Conservation (phyloP, 768 basidiomycete genomes). For the Phlebiopsis flavidoalba region DNA sequence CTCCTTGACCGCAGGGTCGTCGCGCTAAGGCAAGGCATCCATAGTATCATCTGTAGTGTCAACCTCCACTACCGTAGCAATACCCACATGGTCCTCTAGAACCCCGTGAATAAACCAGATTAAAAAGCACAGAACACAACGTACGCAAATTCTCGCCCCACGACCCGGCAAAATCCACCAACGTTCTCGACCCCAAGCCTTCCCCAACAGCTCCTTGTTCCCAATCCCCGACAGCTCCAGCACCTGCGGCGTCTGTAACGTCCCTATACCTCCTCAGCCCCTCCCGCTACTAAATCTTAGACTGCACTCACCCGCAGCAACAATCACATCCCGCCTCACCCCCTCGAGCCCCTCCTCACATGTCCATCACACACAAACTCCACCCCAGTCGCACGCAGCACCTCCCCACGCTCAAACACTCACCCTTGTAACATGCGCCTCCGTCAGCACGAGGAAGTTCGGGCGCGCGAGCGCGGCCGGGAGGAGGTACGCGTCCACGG, state of each 20-base stretch:
- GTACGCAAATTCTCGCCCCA: conserved; percentile 43
- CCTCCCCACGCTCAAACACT: neutral
- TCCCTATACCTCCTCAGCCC: conserved; percentile 18
- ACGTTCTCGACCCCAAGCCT: conserved; percentile 28
- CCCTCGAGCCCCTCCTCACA: neutral
- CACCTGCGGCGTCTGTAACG: conserved; percentile 41
- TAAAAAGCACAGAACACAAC: conserved; percentile 6
- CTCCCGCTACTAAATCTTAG: no score
- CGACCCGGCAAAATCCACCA: conserved; percentile 39
- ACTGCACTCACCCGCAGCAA: conserved; percentile 3
- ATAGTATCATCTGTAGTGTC: neutral
- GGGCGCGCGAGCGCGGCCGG: neutral
- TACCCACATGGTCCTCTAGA: conserved; percentile 8
- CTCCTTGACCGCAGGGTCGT: neutral
- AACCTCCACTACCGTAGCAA: conserved; percentile 3
- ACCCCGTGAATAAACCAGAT: no score
- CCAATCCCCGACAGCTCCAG: conserved; percentile 50
- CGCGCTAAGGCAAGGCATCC: conserved; percentile 1
- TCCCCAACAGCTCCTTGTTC: conserved; percentile 24
- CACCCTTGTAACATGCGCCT: neutral
- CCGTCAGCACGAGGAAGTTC: conserved; percentile 1
- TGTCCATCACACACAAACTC: conserved; percentile 2
- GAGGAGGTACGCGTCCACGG: neutral
- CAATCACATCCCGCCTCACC: conserved; percentile 4
- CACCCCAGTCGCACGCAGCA: conserved; percentile 2